Evolutionary conservation across 129 eudicot species (phyloP), one percentile per base, ranked within the genome.

Genomic region (Apium graveolens): DNA sequence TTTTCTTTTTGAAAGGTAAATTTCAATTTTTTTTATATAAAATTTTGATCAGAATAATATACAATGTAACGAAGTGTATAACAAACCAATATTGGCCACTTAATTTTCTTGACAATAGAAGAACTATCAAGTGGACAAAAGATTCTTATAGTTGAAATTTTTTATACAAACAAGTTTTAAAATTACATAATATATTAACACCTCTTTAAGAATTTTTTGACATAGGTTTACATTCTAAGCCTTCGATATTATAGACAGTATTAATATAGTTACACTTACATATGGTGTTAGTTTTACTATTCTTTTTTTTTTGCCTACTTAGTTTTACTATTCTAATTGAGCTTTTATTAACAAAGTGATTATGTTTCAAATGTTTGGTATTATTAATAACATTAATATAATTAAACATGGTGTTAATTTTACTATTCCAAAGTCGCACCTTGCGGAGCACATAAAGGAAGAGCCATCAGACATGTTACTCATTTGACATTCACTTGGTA

Each of bases 391-490:
- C 3, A 26, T 63, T 27, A 63, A 63, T 13, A 66, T 12, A 66
- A 66, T 12, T 12, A 31, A 60, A 60, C 5, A 12, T n/a, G 13
- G 12, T n/a, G 32, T 9, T 60, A 60, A 26, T 60, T 66, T 66
- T 66, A 66, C 37, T 66, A 31, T 12, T 12, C 24, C 37, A 31
- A 27, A 66, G 37, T 66, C 72, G 39, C 37, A 66, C 24, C 39
- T 66, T 32, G 0, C 72, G 72, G 68, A 60, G 68, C 68, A 31
- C 0, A 66, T 66, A 24, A 5, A 27, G 71, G 66, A 7, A 20
- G 62, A 57, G 68, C 68, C 68, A 60, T 60, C 68, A 38, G 68
- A 29, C 68, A 66, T 66, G 72, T 66, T 66, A 66, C 17, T 39
- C 38, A 31, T 27, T 63, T 66, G 72, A 66, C 72, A 16, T 29